phyloP scores from a whole-genome alignment of 345 rosid species.

The Linum usitatissimum region DNA sequence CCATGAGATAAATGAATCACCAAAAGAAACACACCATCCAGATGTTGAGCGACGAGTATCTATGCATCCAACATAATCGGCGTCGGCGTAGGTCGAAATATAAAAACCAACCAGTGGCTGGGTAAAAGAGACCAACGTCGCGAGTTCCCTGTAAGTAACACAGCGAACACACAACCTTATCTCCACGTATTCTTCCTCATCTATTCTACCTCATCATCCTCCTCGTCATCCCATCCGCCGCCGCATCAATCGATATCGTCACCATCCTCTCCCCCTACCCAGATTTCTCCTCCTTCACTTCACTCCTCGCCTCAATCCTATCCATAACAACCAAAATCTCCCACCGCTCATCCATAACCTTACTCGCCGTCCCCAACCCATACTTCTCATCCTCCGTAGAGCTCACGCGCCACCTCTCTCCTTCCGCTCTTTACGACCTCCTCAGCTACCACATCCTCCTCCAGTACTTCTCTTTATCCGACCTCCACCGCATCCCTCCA shows the following conservation, averaged over 20 bases:
- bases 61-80: no score
- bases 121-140: no score
- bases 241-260: constrained; percentile 43
- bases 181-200: no score
- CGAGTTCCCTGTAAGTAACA: no score
- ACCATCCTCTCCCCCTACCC: constrained; percentile 54
- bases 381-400: constrained; percentile 38
- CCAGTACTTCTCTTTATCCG: constrained; percentile 53
- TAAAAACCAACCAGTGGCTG: no score
- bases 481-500: constrained; percentile 53
- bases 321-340: constrained; percentile 45
- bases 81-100: no score
- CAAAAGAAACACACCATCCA: no score
- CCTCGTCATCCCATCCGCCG: neutral
- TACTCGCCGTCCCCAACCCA: constrained; percentile 73
- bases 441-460: constrained; percentile 79
- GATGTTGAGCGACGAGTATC: no score
- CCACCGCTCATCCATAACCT: constrained; percentile 53
- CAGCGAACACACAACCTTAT: no score
- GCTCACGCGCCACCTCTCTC: constrained; percentile 58
- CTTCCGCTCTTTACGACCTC: constrained; percentile 62
- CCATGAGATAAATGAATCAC: no score
- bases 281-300: constrained; percentile 42
- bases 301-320: constrained; percentile 34
- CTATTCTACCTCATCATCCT: constrained; percentile 38